Evolutionary conservation across 768 basidiomycete genomes (phyloP).

Genomic region (Hygrophorus russula): DNA sequence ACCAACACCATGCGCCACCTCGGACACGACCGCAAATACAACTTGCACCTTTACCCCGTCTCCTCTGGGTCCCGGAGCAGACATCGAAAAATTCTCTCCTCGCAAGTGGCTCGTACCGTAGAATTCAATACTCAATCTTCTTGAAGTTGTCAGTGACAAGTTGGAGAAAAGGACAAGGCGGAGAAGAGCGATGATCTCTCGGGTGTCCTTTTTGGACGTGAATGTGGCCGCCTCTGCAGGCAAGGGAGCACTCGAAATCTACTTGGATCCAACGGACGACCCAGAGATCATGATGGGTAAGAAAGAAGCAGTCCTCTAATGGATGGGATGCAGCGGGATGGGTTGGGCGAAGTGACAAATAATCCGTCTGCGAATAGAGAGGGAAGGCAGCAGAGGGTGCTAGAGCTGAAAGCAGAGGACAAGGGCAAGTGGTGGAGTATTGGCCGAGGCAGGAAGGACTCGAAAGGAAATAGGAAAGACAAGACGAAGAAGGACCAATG

Average conservation of each 20-base stretch:
- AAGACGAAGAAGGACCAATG: conserved; percentile 27
- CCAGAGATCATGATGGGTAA: conserved; percentile 63
- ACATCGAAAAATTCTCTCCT: conserved; percentile 9
- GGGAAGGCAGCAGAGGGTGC: conserved; percentile 17
- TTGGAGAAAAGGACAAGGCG: conserved; percentile 18
- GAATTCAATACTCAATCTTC: conserved; percentile 50
- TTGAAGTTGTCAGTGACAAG: conserved; percentile 15
- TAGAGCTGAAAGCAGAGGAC: conserved; percentile 28
- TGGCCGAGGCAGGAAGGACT: conserved; percentile 61
- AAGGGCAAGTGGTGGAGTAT: conserved; percentile 78
- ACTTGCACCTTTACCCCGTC: conserved; percentile 24
- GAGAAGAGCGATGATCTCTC: conserved; percentile 33
- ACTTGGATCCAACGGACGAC: conserved; percentile 54
- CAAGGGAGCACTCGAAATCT: conserved; percentile 53
- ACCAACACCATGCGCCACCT: conserved; percentile 45
- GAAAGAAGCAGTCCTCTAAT: conserved; percentile 62
- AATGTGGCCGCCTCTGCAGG: conserved; percentile 20
- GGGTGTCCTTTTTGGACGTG: conserved; percentile 46
- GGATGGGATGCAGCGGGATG: conserved; percentile 49
- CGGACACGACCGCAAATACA: conserved; percentile 21
- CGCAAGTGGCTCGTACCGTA: conserved; percentile 54
- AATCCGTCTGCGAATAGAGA: conserved; percentile 18
- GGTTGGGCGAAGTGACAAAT: conserved; percentile 52
- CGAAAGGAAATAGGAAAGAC: conserved; percentile 30
- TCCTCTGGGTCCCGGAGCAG: conserved; percentile 15